A percentile compares a stretch with the other conserved stretches of the same genome.
Conservation (phyloP, 371 early-diverging fungal genomes). For the Syncephalastrum monosporum region DNA sequence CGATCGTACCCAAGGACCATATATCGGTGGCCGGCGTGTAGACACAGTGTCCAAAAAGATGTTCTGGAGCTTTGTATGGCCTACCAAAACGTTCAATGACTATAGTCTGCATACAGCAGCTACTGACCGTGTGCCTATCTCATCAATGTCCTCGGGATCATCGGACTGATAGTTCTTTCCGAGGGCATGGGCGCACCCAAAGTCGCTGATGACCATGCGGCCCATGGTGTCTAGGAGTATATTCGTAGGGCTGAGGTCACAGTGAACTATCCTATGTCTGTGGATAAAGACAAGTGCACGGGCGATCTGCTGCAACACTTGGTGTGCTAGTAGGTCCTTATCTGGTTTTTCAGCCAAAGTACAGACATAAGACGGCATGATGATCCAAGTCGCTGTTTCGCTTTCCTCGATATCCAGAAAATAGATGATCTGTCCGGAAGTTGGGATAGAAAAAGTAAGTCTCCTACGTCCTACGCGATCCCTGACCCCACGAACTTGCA, state of each 20-base stretch:
- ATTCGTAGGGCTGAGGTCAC: slow-evolving; percentile 77
- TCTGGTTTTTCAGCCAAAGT: slow-evolving; percentile 13
- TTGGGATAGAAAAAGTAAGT: background rate
- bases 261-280: slow-evolving; percentile 63
- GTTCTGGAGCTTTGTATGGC: slow-evolving; percentile 49
- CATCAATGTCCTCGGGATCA: slow-evolving; percentile 15
- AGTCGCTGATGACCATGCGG: slow-evolving; percentile 76
- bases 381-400: slow-evolving; percentile 16
- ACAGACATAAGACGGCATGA: slow-evolving; percentile 29
- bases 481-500: slow-evolving; percentile 18
- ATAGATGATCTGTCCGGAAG: slow-evolving; percentile 24
- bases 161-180: background rate
- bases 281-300: slow-evolving; percentile 63
- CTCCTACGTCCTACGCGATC: background rate
- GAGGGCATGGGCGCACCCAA: slow-evolving; percentile 67
- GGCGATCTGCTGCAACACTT: slow-evolving; percentile 42
- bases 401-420: slow-evolving; percentile 23
- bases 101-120: background rate
- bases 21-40: slow-evolving; percentile 43
- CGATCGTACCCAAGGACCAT: slow-evolving; percentile 46
- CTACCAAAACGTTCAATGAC: slow-evolving; percentile 16
- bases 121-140: slow-evolving; percentile 42
- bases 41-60: slow-evolving; percentile 34
- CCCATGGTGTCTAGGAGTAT: slow-evolving; percentile 49
- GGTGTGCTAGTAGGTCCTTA: background rate